phyloP scores from a whole-genome alignment of 176 grass and related monocot genomes.

The Dactylis glomerata region DNA sequence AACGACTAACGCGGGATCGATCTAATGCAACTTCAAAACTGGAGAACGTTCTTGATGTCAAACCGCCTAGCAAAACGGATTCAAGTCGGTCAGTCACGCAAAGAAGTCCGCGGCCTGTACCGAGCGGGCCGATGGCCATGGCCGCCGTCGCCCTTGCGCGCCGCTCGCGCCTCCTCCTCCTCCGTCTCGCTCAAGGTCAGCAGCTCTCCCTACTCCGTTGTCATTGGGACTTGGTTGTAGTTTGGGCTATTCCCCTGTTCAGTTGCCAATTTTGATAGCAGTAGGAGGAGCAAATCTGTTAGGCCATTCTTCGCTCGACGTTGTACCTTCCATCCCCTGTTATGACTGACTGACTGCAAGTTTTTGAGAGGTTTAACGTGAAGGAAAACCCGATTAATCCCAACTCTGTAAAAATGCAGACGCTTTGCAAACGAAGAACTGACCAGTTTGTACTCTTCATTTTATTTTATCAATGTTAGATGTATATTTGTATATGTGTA shows the following conservation, averaged over 20 bases:
- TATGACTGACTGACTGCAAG: neutral
- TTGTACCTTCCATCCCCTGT: neutral
- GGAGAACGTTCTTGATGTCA: too few species aligned
- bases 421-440: neutral
- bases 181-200: constrained; percentile 43
- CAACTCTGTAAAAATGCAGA: neutral
- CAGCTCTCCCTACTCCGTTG: neutral
- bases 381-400: neutral
- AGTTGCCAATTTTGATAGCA: neutral
- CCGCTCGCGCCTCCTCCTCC: constrained; percentile 10
- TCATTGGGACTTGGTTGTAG: neutral
- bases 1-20: too few species aligned
- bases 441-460: neutral
- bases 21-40: too few species aligned
- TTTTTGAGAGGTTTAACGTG: neutral
- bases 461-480: too few species aligned
- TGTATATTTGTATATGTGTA: too few species aligned
- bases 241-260: neutral
- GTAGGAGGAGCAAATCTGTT: neutral
- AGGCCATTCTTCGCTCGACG: neutral
- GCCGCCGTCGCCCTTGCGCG: constrained; percentile 20
- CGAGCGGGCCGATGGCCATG: constrained; percentile 15
- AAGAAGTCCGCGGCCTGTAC: neutral
- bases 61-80: neutral
- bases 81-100: neutral